These are phyloP conservation scores for Pythium volutum DNA, from an alignment of 352 stramenopile genomes.

Conservation along the genomic window DNA sequence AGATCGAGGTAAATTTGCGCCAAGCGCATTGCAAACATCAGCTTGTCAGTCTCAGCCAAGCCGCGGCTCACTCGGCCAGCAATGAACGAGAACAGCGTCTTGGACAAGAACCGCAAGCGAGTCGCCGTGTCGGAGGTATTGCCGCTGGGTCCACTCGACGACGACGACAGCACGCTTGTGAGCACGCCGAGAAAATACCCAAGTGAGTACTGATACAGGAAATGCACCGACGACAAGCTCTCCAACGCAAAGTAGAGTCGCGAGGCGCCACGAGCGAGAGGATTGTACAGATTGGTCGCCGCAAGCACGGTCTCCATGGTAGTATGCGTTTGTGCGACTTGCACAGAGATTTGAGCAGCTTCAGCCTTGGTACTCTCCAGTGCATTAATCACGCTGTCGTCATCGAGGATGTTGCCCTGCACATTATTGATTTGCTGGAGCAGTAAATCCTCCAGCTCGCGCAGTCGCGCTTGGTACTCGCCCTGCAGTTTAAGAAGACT, in stretches of 20 bases:
- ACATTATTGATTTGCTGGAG: conserved; percentile 98
- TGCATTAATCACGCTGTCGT: conserved; percentile 98
- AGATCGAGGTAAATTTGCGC: conserved; percentile 91
- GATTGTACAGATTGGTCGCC: conserved; percentile 94
- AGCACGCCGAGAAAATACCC: conserved; percentile 97
- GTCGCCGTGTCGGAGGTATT: conserved; percentile 22
- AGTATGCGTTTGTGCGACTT: conserved; percentile 81
- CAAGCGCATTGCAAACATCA: conserved; percentile 97
- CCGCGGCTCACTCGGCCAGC: conserved; percentile 92
- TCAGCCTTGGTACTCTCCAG: conserved; percentile 98
- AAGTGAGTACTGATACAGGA: conserved; percentile 98
- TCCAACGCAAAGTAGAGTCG: conserved; percentile 92
- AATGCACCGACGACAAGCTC: conserved; percentile 94
- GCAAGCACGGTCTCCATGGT: conserved; percentile 85
- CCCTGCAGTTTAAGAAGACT: conserved; percentile 97
- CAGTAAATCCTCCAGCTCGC: conserved; percentile 98
- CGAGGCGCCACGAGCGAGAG: conserved; percentile 89
- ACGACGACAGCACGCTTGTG: conserved; percentile 84
- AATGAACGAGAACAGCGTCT: conserved; percentile 90
- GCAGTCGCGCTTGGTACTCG: conserved; percentile 96
- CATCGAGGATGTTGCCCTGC: conserved; percentile 98
- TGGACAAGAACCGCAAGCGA: conserved; percentile 68
- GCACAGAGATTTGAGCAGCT: conserved; percentile 93
- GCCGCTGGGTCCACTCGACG: conserved; percentile 17
- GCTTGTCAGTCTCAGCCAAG: conserved; percentile 96